Conservation (phyloP, 73 alveolate genomes). For the Diophrys sp. region DNA sequence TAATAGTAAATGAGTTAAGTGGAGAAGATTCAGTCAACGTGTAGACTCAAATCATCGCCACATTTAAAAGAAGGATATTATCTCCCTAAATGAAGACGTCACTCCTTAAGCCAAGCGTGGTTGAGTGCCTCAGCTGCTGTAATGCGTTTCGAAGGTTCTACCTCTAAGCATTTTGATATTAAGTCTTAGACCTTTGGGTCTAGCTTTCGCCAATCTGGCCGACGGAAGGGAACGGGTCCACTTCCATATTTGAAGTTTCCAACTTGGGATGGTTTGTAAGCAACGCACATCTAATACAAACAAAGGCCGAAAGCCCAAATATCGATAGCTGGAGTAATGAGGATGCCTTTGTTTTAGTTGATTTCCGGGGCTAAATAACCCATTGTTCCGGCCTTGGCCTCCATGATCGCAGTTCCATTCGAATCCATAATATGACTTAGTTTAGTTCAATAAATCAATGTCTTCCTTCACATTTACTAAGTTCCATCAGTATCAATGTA, state of each 20-base stretch:
- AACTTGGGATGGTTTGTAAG: constrained; percentile 76
- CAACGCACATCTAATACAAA: constrained; percentile 68
- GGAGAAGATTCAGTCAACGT: too few relatives aligned
- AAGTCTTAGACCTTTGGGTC: constrained; percentile 50
- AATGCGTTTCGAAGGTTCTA: constrained; percentile 47
- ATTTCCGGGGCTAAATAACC: constrained; percentile 79
- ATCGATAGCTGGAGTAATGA: constrained; percentile 52
- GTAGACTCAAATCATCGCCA: too few relatives aligned
- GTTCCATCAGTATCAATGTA: too few relatives aligned
- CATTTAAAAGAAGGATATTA: too few relatives aligned
- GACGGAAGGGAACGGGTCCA: constrained; percentile 74
- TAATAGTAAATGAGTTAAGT: too few relatives aligned
- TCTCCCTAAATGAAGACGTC: too few relatives aligned
- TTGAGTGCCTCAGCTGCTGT: constrained; percentile 56
- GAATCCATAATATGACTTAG: constrained; percentile 46
- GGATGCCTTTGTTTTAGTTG: constrained; percentile 3
- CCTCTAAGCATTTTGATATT: constrained; percentile 38
- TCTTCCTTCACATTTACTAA: too few relatives aligned
- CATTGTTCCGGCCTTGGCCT: constrained; percentile 61
- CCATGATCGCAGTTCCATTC: constrained; percentile 57
- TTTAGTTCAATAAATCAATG: too few relatives aligned
- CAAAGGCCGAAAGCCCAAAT: constrained; percentile 75
- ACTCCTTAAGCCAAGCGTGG: constrained; percentile 54
- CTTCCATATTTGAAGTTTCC: constrained; percentile 38
- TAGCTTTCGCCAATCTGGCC: constrained; percentile 69